Conservation (phyloP, 768 basidiomycete genomes). For the Lentinula guzmanii region DNA sequence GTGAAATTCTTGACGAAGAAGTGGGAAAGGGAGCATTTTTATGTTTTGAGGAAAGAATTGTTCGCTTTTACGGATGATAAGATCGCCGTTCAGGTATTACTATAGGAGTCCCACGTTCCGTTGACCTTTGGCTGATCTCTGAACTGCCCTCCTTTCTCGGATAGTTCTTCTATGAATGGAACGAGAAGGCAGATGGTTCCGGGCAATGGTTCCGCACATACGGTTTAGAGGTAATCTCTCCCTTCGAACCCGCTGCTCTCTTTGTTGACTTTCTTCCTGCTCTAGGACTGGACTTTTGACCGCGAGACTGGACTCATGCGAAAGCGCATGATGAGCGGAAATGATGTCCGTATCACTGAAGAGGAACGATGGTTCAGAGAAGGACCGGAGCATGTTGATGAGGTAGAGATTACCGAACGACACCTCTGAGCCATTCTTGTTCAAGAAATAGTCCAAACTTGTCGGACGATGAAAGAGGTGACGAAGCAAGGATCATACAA, state of each 20-base stretch:
- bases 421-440: background rate
- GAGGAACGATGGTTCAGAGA: conserved; percentile 45
- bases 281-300: conserved; percentile 50
- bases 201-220: conserved; percentile 41
- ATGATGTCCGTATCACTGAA: conserved; percentile 37
- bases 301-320: conserved; percentile 40
- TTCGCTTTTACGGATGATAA: conserved; percentile 48
- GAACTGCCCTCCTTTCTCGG: background rate
- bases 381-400: conserved; percentile 5
- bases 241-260: background rate
- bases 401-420: conserved; percentile 7
- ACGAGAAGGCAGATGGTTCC: conserved; percentile 32
- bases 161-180: conserved; percentile 38
- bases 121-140: background rate
- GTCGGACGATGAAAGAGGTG: conserved; percentile 22
- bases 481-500: conserved; percentile 46
- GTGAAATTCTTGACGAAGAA: conserved; percentile 42
- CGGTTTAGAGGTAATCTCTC: conserved; percentile 31
- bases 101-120: conserved; percentile 9
- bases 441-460: too few relatives aligned
- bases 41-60: conserved; percentile 46
- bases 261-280: background rate
- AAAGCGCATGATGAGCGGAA: conserved; percentile 48
- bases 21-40: conserved; percentile 46
- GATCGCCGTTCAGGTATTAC: conserved; percentile 43